These are phyloP conservation scores for Lasiosphaeria ovina DNA, from an alignment of 495 filamentous ascomycete species.

Conservation along the genomic window DNA sequence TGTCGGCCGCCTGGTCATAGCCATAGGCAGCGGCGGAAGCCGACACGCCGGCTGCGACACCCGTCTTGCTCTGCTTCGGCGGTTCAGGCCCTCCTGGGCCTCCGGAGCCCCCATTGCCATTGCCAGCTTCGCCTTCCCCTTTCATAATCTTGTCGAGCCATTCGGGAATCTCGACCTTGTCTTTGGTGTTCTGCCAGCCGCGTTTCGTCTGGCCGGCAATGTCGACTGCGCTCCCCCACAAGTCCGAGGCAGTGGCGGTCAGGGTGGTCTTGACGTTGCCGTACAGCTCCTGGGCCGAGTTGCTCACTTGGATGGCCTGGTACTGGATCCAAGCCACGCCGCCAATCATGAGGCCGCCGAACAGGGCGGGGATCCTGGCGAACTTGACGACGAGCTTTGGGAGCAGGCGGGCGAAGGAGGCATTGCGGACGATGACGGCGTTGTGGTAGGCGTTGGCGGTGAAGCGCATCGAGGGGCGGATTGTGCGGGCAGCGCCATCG, in stretches of 20 bases:
- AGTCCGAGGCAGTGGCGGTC: slow-evolving; percentile 57
- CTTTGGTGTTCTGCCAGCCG: slow-evolving; percentile 83
- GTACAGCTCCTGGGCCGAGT: slow-evolving; percentile 80
- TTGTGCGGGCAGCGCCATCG: slow-evolving; percentile 58
- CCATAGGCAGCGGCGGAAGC: slow-evolving; percentile 75
- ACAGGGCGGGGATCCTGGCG: slow-evolving; percentile 79
- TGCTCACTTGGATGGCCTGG: slow-evolving; percentile 89
- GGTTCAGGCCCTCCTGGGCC: slow-evolving; percentile 49
- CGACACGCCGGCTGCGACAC: slow-evolving; percentile 54
- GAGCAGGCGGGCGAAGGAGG: slow-evolving; percentile 82
- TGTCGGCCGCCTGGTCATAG: slow-evolving; percentile 67
- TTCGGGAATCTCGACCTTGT: slow-evolving; percentile 70
- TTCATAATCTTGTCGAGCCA: slow-evolving; percentile 80
- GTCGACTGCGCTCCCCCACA: slow-evolving; percentile 68
- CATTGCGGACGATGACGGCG: slow-evolving; percentile 76
- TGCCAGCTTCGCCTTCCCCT: slow-evolving; percentile 51
- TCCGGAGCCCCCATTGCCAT: slow-evolving; percentile 29
- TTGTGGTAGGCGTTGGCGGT: slow-evolving; percentile 79
- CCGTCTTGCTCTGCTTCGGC: slow-evolving; percentile 61
- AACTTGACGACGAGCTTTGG: slow-evolving; percentile 89
- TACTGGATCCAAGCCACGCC: slow-evolving; percentile 92
- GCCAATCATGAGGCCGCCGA: slow-evolving; percentile 83
- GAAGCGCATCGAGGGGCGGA: slow-evolving; percentile 67
- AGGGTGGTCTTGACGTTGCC: slow-evolving; percentile 68
- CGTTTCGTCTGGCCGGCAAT: slow-evolving; percentile 73